Conservation (phyloP, 2,329 filamentous ascomycete species). For the Cytospora leucostoma region DNA sequence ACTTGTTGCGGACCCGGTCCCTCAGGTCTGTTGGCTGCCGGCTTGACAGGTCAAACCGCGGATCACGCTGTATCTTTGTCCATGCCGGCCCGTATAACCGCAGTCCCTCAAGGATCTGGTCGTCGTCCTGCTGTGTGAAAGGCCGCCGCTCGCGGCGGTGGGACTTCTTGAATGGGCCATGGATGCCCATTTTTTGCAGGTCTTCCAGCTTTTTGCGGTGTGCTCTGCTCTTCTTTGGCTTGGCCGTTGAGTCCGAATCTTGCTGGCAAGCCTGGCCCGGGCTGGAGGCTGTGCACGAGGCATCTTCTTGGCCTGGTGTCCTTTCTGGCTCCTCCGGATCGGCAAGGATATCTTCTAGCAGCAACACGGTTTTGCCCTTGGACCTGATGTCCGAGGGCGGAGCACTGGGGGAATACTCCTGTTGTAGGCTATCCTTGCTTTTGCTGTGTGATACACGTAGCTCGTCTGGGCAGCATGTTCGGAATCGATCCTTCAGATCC, state of each 20-base stretch:
- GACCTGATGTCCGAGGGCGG: conserved; percentile 24
- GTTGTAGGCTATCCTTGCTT: conserved; percentile 23
- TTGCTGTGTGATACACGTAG: conserved; percentile 47
- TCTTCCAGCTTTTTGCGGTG: conserved; percentile 49
- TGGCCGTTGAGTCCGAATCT: conserved; percentile 40
- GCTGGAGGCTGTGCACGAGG: conserved; percentile 14
- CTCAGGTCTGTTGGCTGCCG: conserved; percentile 64
- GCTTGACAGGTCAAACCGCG: conserved; percentile 57
- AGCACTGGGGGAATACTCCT: conserved; percentile 18
- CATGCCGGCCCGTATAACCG: conserved; percentile 62
- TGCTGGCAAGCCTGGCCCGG: conserved; percentile 23
- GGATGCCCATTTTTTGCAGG: conserved; percentile 56
- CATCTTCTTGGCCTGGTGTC: conserved; percentile 16
- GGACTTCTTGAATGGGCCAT: conserved; percentile 63
- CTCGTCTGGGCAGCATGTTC: conserved; percentile 66
- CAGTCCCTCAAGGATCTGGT: conserved; percentile 62
- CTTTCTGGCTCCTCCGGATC: conserved; percentile 43
- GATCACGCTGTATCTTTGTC: conserved; percentile 66
- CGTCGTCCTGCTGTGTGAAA: conserved; percentile 65
- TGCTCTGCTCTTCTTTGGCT: conserved; percentile 42
- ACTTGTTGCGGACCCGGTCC: conserved; percentile 65
- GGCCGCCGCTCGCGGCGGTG: conserved; percentile 60
- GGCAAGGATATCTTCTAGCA: conserved; percentile 59
- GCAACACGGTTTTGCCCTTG: conserved; percentile 48
- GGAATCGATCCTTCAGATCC: conserved; percentile 66